Evolutionary conservation across 768 basidiomycete species (phyloP).

Genomic region (Tricholoma bakamatsutake): DNA sequence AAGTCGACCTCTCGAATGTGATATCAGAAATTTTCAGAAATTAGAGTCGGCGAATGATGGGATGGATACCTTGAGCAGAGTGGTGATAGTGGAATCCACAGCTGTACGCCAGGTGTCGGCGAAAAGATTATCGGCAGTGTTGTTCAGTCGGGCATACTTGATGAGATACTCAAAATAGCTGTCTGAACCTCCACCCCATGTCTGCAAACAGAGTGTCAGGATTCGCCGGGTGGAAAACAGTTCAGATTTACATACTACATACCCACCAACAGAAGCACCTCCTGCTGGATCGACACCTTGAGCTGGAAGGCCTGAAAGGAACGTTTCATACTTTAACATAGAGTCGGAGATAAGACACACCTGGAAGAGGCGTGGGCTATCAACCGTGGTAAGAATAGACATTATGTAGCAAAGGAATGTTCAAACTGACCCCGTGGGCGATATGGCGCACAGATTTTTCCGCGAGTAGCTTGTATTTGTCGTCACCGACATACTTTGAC

Average conservation of each 20-base stretch:
- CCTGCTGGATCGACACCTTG: slow-evolving; percentile 47
- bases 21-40: neutral
- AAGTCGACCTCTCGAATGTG: too few species aligned
- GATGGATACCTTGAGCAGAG: slow-evolving; percentile 24
- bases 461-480: slow-evolving; percentile 51
- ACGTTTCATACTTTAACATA: slow-evolving; percentile 33
- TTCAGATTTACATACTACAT: slow-evolving; percentile 6
- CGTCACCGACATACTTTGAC: slow-evolving; percentile 51
- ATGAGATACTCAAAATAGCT: slow-evolving; percentile 75
- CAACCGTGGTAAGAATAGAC: neutral
- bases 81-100: slow-evolving; percentile 53
- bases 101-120: slow-evolving; percentile 52
- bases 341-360: slow-evolving; percentile 6
- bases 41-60: neutral
- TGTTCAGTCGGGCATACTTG: slow-evolving; percentile 64
- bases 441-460: slow-evolving; percentile 48
- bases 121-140: slow-evolving; percentile 58
- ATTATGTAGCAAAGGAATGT: neutral
- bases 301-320: slow-evolving; percentile 41
- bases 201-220: slow-evolving; percentile 16
- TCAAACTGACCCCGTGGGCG: slow-evolving; percentile 17
- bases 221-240: neutral
- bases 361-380: slow-evolving; percentile 30
- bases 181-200: slow-evolving; percentile 66
- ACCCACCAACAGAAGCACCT: slow-evolving; percentile 34